A percentile compares a stretch with the other conserved stretches of the same genome.
phyloP scores from a whole-genome alignment of 2,329 filamentous ascomycete genomes.

The Fusarium papillatum region DNA sequence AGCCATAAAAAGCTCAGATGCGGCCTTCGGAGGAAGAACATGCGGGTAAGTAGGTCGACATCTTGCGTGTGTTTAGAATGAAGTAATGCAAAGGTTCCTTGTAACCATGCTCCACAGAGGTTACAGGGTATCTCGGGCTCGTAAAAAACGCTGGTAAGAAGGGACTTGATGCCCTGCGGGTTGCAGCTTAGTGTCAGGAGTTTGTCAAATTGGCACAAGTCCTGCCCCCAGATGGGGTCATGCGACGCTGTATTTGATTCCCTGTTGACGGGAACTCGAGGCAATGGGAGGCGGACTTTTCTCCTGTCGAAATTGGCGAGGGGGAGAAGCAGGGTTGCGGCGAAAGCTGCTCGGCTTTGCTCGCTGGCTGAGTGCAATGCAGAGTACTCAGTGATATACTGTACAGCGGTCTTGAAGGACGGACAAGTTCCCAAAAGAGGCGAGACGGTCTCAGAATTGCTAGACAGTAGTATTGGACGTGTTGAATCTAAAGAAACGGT shows the following conservation, averaged over 20 bases:
- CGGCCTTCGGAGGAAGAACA: slow-evolving; percentile 17
- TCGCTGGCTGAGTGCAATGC: background rate
- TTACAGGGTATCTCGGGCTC: no score
- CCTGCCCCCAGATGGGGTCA: background rate
- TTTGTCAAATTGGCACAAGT: no score
- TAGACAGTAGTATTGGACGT: background rate
- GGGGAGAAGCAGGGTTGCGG: slow-evolving; percentile 9
- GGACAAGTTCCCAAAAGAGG: background rate
- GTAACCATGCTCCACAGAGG: no score
- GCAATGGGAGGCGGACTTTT: slow-evolving; percentile 3
- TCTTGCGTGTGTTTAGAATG: background rate
- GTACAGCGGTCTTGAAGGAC: background rate
- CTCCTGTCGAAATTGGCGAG: slow-evolving; percentile 7
- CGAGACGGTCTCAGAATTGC: background rate
- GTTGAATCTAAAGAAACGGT: background rate
- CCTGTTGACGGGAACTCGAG: background rate
- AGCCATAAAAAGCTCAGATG: slow-evolving; percentile 14
- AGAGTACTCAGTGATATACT: slow-evolving; percentile 12
- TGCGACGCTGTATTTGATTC: background rate
- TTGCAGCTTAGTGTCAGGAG: no score
- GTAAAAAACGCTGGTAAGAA: no score
- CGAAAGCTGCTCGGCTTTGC: slow-evolving; percentile 7
- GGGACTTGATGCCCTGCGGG: no score
- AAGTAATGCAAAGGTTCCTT: no score
- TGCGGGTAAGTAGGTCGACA: slow-evolving; percentile 13